Base-by-base conservation (phyloP, 495 filamentous ascomycete genomes). In the Copromyces sp. region DNA sequence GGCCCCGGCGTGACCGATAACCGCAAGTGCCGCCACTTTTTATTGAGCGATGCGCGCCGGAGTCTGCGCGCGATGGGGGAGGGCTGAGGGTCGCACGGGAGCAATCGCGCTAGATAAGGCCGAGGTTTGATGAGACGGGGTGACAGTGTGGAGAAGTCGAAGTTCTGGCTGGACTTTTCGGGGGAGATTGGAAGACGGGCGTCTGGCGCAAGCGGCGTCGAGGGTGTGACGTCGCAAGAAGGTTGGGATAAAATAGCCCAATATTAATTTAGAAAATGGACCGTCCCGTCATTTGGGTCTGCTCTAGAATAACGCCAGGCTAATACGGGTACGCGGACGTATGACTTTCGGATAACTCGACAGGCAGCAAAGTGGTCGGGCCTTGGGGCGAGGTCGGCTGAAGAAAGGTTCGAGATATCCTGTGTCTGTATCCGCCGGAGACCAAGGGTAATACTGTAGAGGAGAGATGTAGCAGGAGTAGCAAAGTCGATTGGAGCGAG, bases 1-100 rank as follows among this genome's bases (percentile, higher is more conserved):
- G 76, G 82, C 77, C 68, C 81, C 81, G 74, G 78, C 73, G 73
- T 81, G 82, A 79, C 74, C 80, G 77, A 83, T 80, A 61, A 84
- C 77, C 71, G 80, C 82, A 75, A 85, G 82, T 74, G 83, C 82
- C 80, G 83, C 84, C 84, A 84, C 80, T 76, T 80, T 65, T 65
- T 82, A 77, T 77, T 78, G 70, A 71, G 73, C 77, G 73, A 74
- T 73, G 79, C 81, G 80, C 82, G 80, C 77, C 76, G 73, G 39
- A 73, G 69, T 68, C 71, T 71, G 76, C 76, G 79, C 80, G 78
- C 77, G 75, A 69, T 47, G 71, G 70, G 70, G 45, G 72, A 72
- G 41, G 76, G 73, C n/a, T 24, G 6, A 68, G 70, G 44, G 53
- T 35, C 12, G 53, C 53, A 65, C 53, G 53, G 53, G 29, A 65